Evolutionary conservation across 305 asterid species (phyloP).

Genomic region (Fraxinus baroniana): DNA sequence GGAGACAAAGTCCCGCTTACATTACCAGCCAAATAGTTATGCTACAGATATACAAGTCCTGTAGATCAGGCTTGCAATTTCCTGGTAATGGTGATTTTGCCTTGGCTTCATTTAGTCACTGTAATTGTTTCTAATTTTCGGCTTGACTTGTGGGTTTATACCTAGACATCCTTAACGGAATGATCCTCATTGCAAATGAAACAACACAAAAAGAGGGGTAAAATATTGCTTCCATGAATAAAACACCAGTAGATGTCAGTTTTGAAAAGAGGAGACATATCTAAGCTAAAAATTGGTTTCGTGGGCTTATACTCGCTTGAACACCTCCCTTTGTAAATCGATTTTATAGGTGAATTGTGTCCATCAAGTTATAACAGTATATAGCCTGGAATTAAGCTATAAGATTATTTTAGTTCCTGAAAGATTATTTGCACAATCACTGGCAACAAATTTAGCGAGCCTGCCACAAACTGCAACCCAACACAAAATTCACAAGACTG

Average conservation of each 20-base stretch:
- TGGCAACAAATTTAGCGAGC: not conserved
- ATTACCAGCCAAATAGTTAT: not conserved
- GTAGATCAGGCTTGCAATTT: not conserved
- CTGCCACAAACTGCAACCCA: slow-evolving; percentile 7
- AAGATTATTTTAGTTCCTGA: not conserved
- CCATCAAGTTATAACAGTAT: not conserved
- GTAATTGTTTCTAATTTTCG: not conserved
- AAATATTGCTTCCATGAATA: not conserved
- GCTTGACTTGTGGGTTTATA: not conserved
- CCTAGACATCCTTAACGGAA: not conserved
- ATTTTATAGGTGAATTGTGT: not conserved
- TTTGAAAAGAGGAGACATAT: not conserved
- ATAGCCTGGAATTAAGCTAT: not conserved
- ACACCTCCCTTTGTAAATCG: not conserved
- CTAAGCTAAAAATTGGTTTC: not conserved
- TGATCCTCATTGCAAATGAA: not conserved
- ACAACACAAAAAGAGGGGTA: not conserved
- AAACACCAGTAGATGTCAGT: not conserved
- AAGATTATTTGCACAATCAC: not conserved
- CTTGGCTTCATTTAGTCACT: not conserved
- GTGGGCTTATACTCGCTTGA: not conserved
- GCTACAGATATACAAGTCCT: not conserved
- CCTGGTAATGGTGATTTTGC: not conserved
- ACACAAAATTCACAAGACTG: not conserved
- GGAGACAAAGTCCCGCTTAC: not conserved